phyloP scores from a whole-genome alignment of 305 asterid species.

The Solanum hybrid region DNA sequence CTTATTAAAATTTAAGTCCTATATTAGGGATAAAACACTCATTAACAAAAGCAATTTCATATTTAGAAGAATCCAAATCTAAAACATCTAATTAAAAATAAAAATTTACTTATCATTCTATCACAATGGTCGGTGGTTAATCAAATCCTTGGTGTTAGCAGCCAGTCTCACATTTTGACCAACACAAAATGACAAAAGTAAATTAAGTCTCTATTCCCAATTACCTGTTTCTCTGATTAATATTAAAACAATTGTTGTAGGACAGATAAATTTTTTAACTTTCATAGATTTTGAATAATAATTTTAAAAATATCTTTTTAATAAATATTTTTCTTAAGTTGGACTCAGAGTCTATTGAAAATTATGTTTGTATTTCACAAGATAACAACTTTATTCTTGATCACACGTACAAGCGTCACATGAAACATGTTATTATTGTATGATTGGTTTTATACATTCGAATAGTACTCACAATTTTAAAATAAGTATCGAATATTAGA shows the following conservation, averaged over 20 bases:
- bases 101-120: no score
- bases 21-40: no score
- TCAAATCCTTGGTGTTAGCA: neutral
- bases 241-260: neutral
- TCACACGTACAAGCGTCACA: neutral
- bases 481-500: neutral
- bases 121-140: no score
- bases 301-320: no score
- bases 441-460: rapidly evolving
- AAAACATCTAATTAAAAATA: no score
- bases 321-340: no score
- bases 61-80: no score
- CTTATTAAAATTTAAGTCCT: no score
- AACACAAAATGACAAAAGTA: neutral
- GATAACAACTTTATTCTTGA: neutral
- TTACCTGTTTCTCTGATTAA: neutral
- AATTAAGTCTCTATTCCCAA: neutral
- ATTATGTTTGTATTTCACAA: neutral
- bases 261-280: neutral
- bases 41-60: no score
- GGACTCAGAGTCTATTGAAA: rapidly evolving
- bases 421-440: neutral
- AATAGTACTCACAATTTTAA: neutral
- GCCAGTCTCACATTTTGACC: neutral
- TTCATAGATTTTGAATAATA: neutral